These are phyloP conservation scores for Pistacia vera DNA, from an alignment of 345 rosid genomes.

Conservation along the genomic window DNA sequence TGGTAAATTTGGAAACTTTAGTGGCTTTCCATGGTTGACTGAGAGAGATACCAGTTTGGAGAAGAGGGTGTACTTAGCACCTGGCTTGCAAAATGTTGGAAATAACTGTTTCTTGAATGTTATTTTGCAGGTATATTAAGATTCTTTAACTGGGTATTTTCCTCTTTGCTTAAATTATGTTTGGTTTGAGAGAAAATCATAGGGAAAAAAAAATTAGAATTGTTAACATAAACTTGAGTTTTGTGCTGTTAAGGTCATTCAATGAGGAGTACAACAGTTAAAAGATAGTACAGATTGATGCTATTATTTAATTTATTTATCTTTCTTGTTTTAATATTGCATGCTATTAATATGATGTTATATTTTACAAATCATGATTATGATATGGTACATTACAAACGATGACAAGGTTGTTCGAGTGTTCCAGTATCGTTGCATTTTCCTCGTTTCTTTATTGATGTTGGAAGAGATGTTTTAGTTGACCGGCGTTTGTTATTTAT, in stretches of 20 bases:
- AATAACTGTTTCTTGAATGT: conserved; percentile 88
- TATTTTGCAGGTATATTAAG: conserved; percentile 66
- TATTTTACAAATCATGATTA: too few species aligned
- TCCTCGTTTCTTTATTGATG: not conserved
- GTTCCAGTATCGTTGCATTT: too few species aligned
- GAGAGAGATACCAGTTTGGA: conserved; percentile 22
- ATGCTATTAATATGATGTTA: too few species aligned
- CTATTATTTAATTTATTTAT: too few species aligned
- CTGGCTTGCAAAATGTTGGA: conserved; percentile 82
- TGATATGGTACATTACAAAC: too few species aligned
- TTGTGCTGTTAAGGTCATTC: not conserved
- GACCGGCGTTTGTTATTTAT: not conserved
- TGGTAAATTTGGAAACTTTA: conserved; percentile 34
- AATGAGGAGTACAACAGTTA: too few species aligned
- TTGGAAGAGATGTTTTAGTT: not conserved
- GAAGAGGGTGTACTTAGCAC: conserved; percentile 41
- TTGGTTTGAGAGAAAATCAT: conserved; percentile 1
- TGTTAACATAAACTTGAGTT: not conserved
- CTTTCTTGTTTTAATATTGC: too few species aligned
- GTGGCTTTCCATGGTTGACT: conserved; percentile 30
- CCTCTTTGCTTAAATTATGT: conserved; percentile 1
- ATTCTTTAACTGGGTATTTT: conserved; percentile 10
- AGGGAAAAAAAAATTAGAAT: not conserved
- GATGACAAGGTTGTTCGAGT: too few species aligned
- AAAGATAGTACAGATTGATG: too few species aligned